A percentile compares a stretch with the other conserved stretches of the same genome.
Conservation (phyloP, 2,329 filamentous ascomycete species). For the Neofusicoccum cordaticola region DNA sequence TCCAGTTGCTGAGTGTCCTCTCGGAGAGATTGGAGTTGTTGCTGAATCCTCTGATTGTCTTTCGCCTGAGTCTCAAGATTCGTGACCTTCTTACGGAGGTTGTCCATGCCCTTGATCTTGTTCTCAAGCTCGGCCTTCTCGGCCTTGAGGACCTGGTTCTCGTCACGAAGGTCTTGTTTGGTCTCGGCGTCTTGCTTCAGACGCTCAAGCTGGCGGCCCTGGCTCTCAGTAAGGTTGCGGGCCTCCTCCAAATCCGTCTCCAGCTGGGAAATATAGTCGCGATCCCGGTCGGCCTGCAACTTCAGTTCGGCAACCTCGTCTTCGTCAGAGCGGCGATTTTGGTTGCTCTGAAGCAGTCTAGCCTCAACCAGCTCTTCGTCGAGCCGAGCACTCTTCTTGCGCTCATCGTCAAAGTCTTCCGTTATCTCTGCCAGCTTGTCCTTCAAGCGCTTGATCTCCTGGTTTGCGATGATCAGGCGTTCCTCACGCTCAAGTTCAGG, state of each 20-base stretch:
- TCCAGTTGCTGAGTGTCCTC: slow-evolving; percentile 47
- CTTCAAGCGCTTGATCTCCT: slow-evolving; percentile 44
- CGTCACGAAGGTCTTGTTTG: slow-evolving; percentile 50
- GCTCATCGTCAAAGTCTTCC: slow-evolving; percentile 42
- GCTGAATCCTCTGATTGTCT: slow-evolving; percentile 40
- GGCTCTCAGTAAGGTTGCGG: slow-evolving; percentile 44
- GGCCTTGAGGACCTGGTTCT: slow-evolving; percentile 47
- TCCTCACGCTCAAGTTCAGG: slow-evolving; percentile 50
- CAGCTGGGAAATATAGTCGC: slow-evolving; percentile 50
- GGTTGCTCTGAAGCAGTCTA: slow-evolving; percentile 43
- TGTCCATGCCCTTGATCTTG: slow-evolving; percentile 51
- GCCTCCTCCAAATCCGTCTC: slow-evolving; percentile 46
- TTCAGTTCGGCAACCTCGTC: slow-evolving; percentile 46
- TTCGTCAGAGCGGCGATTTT: slow-evolving; percentile 37
- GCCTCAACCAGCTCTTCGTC: slow-evolving; percentile 50
- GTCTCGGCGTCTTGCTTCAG: slow-evolving; percentile 41
- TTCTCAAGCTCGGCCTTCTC: slow-evolving; percentile 50
- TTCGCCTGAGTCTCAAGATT: slow-evolving; percentile 49
- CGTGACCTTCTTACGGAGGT: slow-evolving; percentile 54
- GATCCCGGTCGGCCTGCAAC: slow-evolving; percentile 43
- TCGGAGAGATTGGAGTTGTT: slow-evolving; percentile 44
- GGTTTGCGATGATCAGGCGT: slow-evolving; percentile 48
- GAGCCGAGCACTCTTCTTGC: slow-evolving; percentile 42
- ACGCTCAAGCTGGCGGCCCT: slow-evolving; percentile 46
- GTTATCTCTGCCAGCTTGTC: slow-evolving; percentile 39